Evolutionary conservation across 2,329 filamentous ascomycete genomes (phyloP).

Genomic region (Stylonectria norvegica): DNA sequence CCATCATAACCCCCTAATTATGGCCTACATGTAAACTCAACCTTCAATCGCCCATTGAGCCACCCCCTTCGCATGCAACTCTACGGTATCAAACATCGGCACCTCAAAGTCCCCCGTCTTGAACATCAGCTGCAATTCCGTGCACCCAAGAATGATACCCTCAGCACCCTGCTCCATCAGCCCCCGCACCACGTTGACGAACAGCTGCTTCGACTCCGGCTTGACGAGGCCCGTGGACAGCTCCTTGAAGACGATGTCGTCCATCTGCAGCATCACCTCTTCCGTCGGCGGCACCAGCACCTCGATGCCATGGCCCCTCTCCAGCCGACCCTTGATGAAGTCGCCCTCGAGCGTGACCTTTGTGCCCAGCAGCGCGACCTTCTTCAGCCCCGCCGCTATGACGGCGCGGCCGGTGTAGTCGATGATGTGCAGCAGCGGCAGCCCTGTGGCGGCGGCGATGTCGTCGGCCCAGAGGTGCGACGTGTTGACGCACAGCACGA

Average conservation of each 20-base stretch:
- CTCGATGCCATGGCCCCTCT: conserved; percentile 6
- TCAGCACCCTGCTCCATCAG: conserved; percentile 15
- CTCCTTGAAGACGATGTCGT: conserved; percentile 20
- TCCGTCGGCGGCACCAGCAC: conserved; percentile 14
- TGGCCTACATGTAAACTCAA: no score
- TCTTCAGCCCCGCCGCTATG: conserved; percentile 8
- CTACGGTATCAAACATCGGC: conserved; percentile 21
- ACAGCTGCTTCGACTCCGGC: conserved; percentile 10
- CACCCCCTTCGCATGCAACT: conserved; percentile 21
- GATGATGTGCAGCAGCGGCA: conserved; percentile 25
- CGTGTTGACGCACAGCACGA: conserved; percentile 25
- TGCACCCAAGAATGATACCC: conserved; percentile 26
- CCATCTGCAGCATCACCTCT: conserved; percentile 7
- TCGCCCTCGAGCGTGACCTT: conserved; percentile 25
- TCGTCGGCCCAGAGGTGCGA: conserved; percentile 20
- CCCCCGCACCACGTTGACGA: conserved; percentile 7
- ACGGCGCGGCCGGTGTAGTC: conserved; percentile 21
- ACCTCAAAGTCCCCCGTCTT: conserved; percentile 10
- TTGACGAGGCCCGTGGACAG: conserved; percentile 21
- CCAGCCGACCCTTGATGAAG: conserved; percentile 19
- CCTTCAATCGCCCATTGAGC: conserved; percentile 24
- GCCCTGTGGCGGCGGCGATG: conserved; percentile 7
- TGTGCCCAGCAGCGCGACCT: conserved; percentile 20
- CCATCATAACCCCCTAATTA: no score
- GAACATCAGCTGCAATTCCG: conserved; percentile 23